Conservation (phyloP, 768 basidiomycete species). For the Russula lepida region DNA sequence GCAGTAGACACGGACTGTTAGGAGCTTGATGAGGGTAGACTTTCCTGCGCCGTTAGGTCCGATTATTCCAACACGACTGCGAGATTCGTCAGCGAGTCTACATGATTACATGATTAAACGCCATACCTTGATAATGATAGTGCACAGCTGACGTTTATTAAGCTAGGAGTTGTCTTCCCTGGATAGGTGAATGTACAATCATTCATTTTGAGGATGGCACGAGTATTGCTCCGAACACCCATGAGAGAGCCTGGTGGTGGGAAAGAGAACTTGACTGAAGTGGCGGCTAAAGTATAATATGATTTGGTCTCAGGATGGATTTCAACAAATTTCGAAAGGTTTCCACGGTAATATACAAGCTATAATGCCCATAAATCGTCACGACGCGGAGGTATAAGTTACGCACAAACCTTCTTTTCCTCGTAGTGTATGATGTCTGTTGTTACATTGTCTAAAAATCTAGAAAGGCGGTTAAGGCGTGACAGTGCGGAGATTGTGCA, state of each 20-base stretch:
- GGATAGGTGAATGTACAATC: constrained; percentile 95
- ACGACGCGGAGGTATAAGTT: constrained; percentile 15
- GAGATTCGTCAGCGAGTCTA: constrained; percentile 22
- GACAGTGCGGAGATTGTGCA: neutral
- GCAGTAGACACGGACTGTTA: constrained; percentile 50
- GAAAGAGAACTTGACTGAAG: constrained; percentile 91
- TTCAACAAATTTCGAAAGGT: constrained; percentile 83
- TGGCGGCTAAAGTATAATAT: constrained; percentile 93
- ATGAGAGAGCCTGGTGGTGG: constrained; percentile 92
- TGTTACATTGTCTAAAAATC: constrained; percentile 91
- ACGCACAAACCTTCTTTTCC: constrained; percentile 62
- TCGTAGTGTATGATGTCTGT: constrained; percentile 98
- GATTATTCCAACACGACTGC: constrained; percentile 81
- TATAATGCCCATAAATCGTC: constrained; percentile 26
- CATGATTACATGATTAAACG: constrained; percentile 19
- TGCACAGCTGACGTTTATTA: constrained; percentile 84
- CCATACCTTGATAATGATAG: constrained; percentile 79
- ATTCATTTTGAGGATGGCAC: constrained; percentile 88
- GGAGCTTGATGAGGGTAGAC: constrained; percentile 88
- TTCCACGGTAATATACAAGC: constrained; percentile 92
- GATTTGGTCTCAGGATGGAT: constrained; percentile 89
- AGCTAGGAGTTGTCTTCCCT: constrained; percentile 67
- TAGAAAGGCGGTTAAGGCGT: constrained; percentile 26
- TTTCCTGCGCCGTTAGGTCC: constrained; percentile 96
- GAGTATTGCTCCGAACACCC: constrained; percentile 93